phyloP scores from a whole-genome alignment of 164 flowering plant genomes.

The grape (Vitis vinifera) region DNA sequence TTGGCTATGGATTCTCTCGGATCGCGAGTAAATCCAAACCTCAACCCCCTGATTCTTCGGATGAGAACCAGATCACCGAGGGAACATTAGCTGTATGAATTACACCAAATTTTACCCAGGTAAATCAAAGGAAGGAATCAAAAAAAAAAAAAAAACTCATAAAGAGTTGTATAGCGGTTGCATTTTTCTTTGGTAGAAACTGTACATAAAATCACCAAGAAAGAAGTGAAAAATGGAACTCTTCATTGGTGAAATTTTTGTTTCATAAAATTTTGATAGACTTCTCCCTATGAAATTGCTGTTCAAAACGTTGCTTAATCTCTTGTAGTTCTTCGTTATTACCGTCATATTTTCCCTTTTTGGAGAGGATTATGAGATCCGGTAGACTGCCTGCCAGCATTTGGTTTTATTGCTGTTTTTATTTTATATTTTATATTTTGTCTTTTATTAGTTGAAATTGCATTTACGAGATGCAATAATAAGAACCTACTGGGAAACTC shows the following conservation, averaged over 20 bases:
- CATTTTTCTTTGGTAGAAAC: background rate
- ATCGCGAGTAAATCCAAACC: constrained; percentile 61
- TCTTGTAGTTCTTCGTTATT: too few species aligned
- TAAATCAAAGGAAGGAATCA: background rate
- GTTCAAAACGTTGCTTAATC: background rate
- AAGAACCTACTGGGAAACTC: too few species aligned
- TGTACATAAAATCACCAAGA: constrained; percentile 2
- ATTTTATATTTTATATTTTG: too few species aligned
- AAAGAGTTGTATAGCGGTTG: constrained; percentile 5
- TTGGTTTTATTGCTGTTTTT: too few species aligned
- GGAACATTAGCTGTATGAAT: constrained; percentile 76
- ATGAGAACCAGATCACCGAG: constrained; percentile 67
- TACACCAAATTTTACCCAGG: background rate
- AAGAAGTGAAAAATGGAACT: background rate
- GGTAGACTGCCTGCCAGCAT: too few species aligned
- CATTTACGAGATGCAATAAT: too few species aligned
- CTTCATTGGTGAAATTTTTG: background rate
- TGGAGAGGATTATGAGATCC: too few species aligned
- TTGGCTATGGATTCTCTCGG: constrained; percentile 87
- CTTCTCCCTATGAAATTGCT: background rate
- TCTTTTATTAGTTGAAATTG: too few species aligned
- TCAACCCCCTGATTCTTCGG: constrained; percentile 55
- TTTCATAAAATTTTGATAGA: background rate
- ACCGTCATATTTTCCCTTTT: too few species aligned
- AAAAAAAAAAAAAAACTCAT: constrained; percentile 5